Evolutionary conservation across 2,329 filamentous ascomycete species (phyloP).

Genomic region (Talaromyces sp.): DNA sequence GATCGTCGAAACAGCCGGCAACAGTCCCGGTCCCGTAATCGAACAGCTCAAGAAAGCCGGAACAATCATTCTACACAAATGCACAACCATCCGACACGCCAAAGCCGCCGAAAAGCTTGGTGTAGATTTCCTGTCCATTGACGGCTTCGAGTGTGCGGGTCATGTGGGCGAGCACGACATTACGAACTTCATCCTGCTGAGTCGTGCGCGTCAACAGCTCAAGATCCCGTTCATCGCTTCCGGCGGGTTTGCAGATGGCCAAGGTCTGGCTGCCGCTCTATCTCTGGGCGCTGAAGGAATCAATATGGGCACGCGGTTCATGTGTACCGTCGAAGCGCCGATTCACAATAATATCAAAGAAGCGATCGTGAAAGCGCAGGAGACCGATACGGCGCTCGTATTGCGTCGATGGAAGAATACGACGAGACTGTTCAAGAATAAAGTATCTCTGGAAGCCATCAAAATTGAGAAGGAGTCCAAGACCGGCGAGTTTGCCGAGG

Average conservation of each 20-base stretch:
- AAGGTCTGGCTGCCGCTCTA: conserved; percentile 86
- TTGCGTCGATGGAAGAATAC: conserved; percentile 93
- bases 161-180: conserved; percentile 54
- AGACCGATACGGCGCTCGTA: conserved; percentile 87
- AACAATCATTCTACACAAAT: conserved; percentile 87
- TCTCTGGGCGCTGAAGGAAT: conserved; percentile 87
- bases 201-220: conserved; percentile 77
- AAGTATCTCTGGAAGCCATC: conserved; percentile 74
- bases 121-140: conserved; percentile 94
- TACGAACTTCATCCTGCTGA: conserved; percentile 64
- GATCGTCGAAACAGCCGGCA: conserved; percentile 90
- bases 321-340: conserved; percentile 91
- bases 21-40: conserved; percentile 87
- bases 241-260: conserved; percentile 90
- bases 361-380: conserved; percentile 79
- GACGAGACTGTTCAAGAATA: conserved; percentile 81
- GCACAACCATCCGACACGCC: conserved; percentile 92
- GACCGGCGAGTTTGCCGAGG: conserved; percentile 83
- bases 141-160: conserved; percentile 94
- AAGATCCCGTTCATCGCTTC: conserved; percentile 90
- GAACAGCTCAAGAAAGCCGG: conserved; percentile 76
- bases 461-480: conserved; percentile 79
- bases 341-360: conserved; percentile 94
- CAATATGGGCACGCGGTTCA: conserved; percentile 98
- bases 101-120: conserved; percentile 88